Evolutionary conservation across 1,284 basidiomycete genomes (phyloP).

Genomic region (Thelephora terrestris): DNA sequence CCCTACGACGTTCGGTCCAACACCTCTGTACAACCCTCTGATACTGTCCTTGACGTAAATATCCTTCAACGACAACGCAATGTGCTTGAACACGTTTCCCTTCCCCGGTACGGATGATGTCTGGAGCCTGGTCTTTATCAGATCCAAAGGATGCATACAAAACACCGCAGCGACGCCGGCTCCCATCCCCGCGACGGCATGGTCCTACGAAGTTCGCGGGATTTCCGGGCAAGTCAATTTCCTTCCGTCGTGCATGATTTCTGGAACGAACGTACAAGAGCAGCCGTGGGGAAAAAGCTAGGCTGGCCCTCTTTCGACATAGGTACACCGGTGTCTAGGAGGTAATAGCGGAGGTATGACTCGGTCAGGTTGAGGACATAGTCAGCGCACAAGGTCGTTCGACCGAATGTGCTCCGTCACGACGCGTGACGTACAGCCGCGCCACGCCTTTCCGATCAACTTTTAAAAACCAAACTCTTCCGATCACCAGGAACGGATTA

Average conservation of each 20-base stretch:
- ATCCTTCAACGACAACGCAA: constrained; percentile 66
- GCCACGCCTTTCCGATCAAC: too few species aligned
- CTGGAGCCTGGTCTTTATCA: constrained; percentile 94
- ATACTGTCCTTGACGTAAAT: constrained; percentile 75
- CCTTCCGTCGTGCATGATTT: not conserved
- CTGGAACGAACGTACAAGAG: constrained; percentile 33
- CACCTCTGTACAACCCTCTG: constrained; percentile 84
- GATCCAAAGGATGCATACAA: constrained; percentile 96
- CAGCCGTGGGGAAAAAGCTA: constrained; percentile 66
- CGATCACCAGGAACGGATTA: too few species aligned
- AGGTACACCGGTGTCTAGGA: too few species aligned
- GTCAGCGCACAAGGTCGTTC: too few species aligned
- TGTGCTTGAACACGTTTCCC: constrained; percentile 63
- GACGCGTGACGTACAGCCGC: too few species aligned
- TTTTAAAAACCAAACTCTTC: too few species aligned
- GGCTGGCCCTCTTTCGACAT: constrained; percentile 19
- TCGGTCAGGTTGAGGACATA: too few species aligned
- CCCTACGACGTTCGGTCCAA: constrained; percentile 87
- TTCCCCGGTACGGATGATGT: constrained; percentile 65
- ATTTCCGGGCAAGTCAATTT: not conserved
- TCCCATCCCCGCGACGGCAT: constrained; percentile 89
- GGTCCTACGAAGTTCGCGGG: constrained; percentile 46
- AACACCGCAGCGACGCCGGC: constrained; percentile 90
- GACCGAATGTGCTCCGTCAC: too few species aligned
- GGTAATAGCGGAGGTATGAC: too few species aligned